Evolutionary conservation across 768 basidiomycete species (phyloP).

Genomic region (Mrakia blollopis): DNA sequence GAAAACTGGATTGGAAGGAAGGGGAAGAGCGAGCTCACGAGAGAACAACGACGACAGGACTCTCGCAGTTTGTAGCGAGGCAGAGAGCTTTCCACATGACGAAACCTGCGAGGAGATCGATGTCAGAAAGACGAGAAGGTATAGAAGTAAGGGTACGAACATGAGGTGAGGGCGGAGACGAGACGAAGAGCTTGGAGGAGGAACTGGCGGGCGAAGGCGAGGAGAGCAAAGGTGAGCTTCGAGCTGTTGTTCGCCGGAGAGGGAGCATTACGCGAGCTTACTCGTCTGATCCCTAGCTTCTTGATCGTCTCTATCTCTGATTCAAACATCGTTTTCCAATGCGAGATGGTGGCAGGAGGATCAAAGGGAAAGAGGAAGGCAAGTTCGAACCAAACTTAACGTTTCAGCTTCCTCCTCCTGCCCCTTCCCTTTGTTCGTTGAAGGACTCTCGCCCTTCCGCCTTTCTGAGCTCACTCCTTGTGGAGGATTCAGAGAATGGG

Average conservation of each 20-base stretch:
- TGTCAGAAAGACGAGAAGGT: too few relatives aligned
- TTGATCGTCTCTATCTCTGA: slow-evolving; percentile 41
- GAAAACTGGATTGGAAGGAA: neutral
- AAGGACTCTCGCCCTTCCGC: too few relatives aligned
- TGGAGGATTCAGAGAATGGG: neutral
- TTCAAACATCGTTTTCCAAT: slow-evolving; percentile 38
- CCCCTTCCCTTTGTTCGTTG: too few relatives aligned
- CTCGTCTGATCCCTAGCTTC: slow-evolving; percentile 44
- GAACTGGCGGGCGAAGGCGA: slow-evolving; percentile 52
- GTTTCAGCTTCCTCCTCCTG: too few relatives aligned
- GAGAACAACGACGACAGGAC: slow-evolving; percentile 91
- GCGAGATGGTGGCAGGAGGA: neutral
- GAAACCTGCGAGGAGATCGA: slow-evolving; percentile 57
- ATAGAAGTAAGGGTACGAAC: neutral
- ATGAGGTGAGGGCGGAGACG: slow-evolving; percentile 38
- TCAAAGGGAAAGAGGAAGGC: neutral
- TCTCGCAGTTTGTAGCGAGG: slow-evolving; percentile 84
- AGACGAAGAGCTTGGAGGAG: slow-evolving; percentile 62
- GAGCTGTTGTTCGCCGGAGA: neutral
- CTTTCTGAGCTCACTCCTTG: neutral
- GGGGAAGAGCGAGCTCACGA: slow-evolving; percentile 55
- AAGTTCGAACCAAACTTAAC: too few relatives aligned
- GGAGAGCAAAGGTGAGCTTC: neutral
- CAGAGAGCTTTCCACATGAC: slow-evolving; percentile 98
- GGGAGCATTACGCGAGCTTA: slow-evolving; percentile 31